phyloP scores from a whole-genome alignment of 2,329 filamentous ascomycete species.

The Pseudodiploospora longispora region DNA sequence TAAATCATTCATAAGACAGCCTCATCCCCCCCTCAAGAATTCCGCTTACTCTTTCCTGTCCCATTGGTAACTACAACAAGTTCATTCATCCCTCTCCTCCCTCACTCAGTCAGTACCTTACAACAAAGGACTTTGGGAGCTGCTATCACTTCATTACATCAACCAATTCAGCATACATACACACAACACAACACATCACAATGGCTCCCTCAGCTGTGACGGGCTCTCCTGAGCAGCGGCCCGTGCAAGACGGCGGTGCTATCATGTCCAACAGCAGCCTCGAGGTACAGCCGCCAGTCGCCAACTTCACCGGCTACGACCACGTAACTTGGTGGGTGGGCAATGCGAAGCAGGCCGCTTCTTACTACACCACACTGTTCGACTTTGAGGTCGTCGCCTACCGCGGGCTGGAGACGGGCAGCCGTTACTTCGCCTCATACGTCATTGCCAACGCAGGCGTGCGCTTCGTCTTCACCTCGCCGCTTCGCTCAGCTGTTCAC shows the following conservation, averaged over 20 bases:
- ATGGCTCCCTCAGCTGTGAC: conserved; percentile 55
- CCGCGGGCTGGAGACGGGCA: conserved; percentile 80
- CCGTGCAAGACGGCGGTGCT: conserved; percentile 29
- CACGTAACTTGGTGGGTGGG: conserved; percentile 95
- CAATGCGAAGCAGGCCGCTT: conserved; percentile 90
- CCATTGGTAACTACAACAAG: neutral
- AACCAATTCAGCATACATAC: neutral
- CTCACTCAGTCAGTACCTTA: no score
- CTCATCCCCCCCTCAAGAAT: no score
- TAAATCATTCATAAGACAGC: no score
- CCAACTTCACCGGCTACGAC: conserved; percentile 75
- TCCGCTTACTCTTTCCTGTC: neutral
- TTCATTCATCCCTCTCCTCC: no score
- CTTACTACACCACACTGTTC: conserved; percentile 81
- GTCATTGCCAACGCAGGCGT: conserved; percentile 71
- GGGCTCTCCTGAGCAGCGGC: conserved; percentile 38
- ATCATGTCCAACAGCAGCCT: conserved; percentile 42
- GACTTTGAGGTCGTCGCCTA: conserved; percentile 80
- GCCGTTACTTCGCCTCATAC: conserved; percentile 71
- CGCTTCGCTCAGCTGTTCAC: conserved; percentile 54
- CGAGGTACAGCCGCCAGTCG: conserved; percentile 40
- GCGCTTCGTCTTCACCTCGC: conserved; percentile 77
- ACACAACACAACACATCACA: conserved; percentile 8
- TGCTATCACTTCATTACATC: no score
- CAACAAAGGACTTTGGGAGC: no score